These are phyloP conservation scores for Penicillium paradoxum DNA, from an alignment of 495 filamentous ascomycete genomes.

Conservation along the genomic window DNA sequence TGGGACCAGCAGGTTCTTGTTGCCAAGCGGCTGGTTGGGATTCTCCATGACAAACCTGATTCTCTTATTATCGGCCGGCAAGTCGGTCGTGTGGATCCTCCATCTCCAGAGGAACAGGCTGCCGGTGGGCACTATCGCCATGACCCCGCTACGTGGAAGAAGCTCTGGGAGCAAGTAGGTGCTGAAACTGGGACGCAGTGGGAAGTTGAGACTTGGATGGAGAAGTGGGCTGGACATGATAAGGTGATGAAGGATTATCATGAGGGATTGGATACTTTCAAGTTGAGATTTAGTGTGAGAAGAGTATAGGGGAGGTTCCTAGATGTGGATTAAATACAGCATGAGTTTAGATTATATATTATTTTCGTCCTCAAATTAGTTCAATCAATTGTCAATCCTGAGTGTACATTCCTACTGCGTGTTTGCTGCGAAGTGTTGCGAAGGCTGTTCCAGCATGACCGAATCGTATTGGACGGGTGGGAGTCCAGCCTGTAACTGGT, in stretches of 20 bases:
- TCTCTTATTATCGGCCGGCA: conserved; percentile 48
- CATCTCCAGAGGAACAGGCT: conserved; percentile 20
- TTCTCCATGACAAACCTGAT: conserved; percentile 41
- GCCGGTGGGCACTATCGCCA: conserved; percentile 36
- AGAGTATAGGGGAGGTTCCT: conserved; percentile 4
- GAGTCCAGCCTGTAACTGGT: neutral
- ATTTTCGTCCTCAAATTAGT: too few species aligned
- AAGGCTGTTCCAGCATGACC: neutral
- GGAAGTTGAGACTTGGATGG: conserved; percentile 31
- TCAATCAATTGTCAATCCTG: too few species aligned
- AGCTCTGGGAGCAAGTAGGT: conserved; percentile 50
- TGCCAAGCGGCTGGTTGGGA: conserved; percentile 39
- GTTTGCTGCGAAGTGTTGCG: neutral
- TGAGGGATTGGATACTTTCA: conserved; percentile 13
- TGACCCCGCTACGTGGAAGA: conserved; percentile 38
- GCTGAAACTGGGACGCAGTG: conserved; percentile 41
- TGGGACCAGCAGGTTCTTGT: conserved; percentile 47
- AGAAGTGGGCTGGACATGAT: conserved; percentile 14
- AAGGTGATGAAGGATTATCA: conserved; percentile 9
- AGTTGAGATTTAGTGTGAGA: conserved; percentile 17
- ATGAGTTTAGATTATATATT: neutral
- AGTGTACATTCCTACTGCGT: neutral
- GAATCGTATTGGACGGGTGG: neutral
- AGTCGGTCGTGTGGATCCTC: conserved; percentile 30
- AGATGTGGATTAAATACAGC: neutral